Conservation (phyloP, 2,329 filamentous ascomycete genomes). For the Teratosphaeria viscida region DNA sequence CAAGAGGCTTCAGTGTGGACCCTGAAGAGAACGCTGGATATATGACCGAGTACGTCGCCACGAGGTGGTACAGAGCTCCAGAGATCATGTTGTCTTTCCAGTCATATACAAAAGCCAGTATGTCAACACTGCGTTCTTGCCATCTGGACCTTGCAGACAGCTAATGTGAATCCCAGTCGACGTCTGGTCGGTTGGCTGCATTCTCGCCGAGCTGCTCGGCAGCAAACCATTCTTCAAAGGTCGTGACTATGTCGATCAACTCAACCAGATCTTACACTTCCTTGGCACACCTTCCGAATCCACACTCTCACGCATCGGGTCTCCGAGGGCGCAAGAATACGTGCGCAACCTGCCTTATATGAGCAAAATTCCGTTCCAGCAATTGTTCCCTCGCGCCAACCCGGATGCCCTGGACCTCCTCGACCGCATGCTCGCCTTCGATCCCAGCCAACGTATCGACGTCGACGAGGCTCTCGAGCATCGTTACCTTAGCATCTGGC, state of each 20-base stretch:
- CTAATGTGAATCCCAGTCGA: conserved; percentile 54
- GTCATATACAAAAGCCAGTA: conserved; percentile 99
- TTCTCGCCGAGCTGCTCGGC: conserved; percentile 88
- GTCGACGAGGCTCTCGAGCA: conserved; percentile 95
- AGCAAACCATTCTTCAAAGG: conserved; percentile 99
- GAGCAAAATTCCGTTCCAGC: conserved; percentile 72
- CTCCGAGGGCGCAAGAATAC: conserved; percentile 92
- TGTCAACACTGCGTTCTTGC: conserved; percentile 23
- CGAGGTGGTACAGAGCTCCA: conserved; percentile 94
- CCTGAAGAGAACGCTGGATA: conserved; percentile 98
- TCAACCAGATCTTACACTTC: conserved; percentile 98
- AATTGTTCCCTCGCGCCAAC: conserved; percentile 88
- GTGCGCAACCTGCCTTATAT: conserved; percentile 61
- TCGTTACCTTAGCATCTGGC: conserved; percentile 94
- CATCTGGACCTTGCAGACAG: neutral
- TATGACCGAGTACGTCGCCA: conserved; percentile 99
- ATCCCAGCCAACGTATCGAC: conserved; percentile 83
- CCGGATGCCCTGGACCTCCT: conserved; percentile 90
- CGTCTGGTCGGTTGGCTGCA: conserved; percentile 98
- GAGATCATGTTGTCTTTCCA: conserved; percentile 99
- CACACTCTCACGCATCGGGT: conserved; percentile 86
- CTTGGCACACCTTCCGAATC: conserved; percentile 94
- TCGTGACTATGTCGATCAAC: conserved; percentile 96
- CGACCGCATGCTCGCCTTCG: conserved; percentile 95
- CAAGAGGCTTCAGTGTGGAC: conserved; percentile 91